phyloP scores from a whole-genome alignment of 768 basidiomycete genomes.

The Hortiboletus flavorubellus region DNA sequence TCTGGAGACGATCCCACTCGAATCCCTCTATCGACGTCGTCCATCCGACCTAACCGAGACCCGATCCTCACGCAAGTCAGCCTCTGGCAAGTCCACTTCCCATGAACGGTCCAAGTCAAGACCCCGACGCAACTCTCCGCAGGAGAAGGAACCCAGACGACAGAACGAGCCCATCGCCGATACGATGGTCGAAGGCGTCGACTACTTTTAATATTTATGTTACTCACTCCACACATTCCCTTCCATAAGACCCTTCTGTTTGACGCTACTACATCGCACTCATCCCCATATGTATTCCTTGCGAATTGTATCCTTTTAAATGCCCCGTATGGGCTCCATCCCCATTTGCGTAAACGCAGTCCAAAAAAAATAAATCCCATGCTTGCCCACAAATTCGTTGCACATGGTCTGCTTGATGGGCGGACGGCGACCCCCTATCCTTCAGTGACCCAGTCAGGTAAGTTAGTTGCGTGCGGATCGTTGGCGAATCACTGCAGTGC shows the following conservation, averaged over 20 bases:
- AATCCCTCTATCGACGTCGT: slow-evolving; percentile 18
- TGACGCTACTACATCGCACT: neutral
- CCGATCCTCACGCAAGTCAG: slow-evolving; percentile 3
- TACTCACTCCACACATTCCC: slow-evolving; percentile 19
- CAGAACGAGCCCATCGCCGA: neutral
- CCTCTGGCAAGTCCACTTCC: neutral
- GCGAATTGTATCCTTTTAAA: neutral
- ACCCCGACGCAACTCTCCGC: slow-evolving; percentile 1
- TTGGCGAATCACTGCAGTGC: neutral
- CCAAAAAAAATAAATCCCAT: neutral
- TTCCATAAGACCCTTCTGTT: neutral
- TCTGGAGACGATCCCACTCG: slow-evolving; percentile 21
- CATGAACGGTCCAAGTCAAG: slow-evolving; percentile 7
- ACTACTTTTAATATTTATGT: slow-evolving; percentile 30
- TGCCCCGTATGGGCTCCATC: slow-evolving; percentile 1
- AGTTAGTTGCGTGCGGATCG: neutral
- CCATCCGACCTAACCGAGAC: neutral
- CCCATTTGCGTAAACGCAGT: neutral
- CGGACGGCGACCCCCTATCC: slow-evolving; percentile 10
- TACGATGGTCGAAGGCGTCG: slow-evolving; percentile 29
- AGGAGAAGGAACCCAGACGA: neutral
- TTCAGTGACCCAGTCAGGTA: neutral
- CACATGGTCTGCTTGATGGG: neutral
- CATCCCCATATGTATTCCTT: slow-evolving; percentile 8
- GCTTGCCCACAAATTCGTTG: neutral